These are phyloP conservation scores for Coemansia sp. DNA, from an alignment of 192 early-diverging fungal genomes.

Conservation along the genomic window DNA sequence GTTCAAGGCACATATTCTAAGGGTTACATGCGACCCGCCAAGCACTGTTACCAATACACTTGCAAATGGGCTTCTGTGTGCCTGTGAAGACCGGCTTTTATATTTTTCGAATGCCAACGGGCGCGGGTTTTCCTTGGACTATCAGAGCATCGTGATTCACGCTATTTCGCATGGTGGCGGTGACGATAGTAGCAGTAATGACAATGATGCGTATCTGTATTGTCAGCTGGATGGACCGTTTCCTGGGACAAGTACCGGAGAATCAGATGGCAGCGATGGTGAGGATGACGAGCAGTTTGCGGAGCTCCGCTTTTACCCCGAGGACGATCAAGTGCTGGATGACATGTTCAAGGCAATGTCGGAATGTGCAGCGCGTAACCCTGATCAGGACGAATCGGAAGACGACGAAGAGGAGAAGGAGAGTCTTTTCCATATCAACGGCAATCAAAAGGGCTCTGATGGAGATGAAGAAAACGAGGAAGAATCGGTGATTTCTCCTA, in stretches of 20 bases:
- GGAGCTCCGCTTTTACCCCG: slow-evolving; percentile 29
- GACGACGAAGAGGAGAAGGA: not conserved
- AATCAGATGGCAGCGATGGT: not conserved
- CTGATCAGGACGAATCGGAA: slow-evolving; percentile 9
- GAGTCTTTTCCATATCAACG: not conserved
- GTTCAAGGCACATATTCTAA: not conserved
- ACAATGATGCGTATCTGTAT: slow-evolving; percentile 19
- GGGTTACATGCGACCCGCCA: slow-evolving; percentile 22
- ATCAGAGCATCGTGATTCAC: slow-evolving; percentile 37
- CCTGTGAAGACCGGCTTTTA: slow-evolving; percentile 18
- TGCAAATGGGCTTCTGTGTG: slow-evolving; percentile 17
- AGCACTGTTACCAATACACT: not conserved
- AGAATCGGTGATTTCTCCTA: slow-evolving; percentile 6
- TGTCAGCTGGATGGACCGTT: slow-evolving; percentile 39
- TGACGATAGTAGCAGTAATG: too few relatives aligned
- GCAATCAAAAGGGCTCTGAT: not conserved
- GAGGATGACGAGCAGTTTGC: slow-evolving; percentile 26
- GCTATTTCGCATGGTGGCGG: slow-evolving; percentile 20
- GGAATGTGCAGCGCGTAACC: slow-evolving; percentile 37
- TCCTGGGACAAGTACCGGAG: slow-evolving; percentile 2
- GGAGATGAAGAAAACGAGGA: slow-evolving; percentile 1
- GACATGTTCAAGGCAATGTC: slow-evolving; percentile 39
- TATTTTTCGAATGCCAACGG: slow-evolving; percentile 4
- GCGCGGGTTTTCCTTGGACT: slow-evolving; percentile 27
- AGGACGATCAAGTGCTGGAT: slow-evolving; percentile 12